phyloP scores from a whole-genome alignment of 257 asterid genomes.

The Gentiana macrophylla region DNA sequence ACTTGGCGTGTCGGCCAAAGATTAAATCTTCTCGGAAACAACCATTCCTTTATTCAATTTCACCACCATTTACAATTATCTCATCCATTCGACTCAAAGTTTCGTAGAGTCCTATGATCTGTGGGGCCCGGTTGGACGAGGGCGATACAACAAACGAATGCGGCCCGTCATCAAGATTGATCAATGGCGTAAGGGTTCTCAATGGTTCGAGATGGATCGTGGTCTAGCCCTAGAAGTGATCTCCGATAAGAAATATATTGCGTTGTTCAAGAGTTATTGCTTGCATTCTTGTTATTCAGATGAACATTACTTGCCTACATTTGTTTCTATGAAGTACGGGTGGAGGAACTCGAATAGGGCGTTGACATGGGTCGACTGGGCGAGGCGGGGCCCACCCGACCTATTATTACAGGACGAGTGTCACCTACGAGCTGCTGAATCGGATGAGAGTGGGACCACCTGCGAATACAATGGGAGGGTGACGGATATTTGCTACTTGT shows the following conservation, averaged over 20 bases:
- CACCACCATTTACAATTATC: conserved; percentile 37
- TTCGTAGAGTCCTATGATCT: conserved; percentile 48
- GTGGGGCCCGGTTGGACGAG: conserved; percentile 50
- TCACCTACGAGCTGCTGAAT: conserved; percentile 29
- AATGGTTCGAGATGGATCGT: conserved; percentile 59
- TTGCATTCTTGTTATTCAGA: conserved; percentile 64
- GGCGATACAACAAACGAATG: conserved; percentile 54
- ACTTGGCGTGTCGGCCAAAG: conserved; percentile 70
- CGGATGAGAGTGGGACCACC: conserved; percentile 19
- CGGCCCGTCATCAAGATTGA: conserved; percentile 26
- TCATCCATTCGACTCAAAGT: conserved; percentile 33
- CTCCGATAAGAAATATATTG: conserved; percentile 22
- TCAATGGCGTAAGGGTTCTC: conserved; percentile 69
- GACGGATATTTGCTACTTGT: conserved; percentile 43
- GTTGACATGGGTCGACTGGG: conserved; percentile 89
- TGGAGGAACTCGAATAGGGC: conserved; percentile 40
- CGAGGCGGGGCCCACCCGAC: conserved; percentile 74
- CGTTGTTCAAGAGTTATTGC: conserved; percentile 33
- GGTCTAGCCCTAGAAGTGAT: conserved; percentile 37
- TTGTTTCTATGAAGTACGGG: conserved; percentile 29
- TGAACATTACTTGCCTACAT: conserved; percentile 68
- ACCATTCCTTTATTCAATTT: conserved; percentile 66
- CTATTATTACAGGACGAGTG: conserved; percentile 26
- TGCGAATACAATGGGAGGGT: conserved; percentile 48
- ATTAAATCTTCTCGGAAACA: conserved; percentile 58